A percentile compares a stretch with the other conserved stretches of the same genome.
Conservation (phyloP, 139 green algal species). For the Chlamydomonas eustigma region DNA sequence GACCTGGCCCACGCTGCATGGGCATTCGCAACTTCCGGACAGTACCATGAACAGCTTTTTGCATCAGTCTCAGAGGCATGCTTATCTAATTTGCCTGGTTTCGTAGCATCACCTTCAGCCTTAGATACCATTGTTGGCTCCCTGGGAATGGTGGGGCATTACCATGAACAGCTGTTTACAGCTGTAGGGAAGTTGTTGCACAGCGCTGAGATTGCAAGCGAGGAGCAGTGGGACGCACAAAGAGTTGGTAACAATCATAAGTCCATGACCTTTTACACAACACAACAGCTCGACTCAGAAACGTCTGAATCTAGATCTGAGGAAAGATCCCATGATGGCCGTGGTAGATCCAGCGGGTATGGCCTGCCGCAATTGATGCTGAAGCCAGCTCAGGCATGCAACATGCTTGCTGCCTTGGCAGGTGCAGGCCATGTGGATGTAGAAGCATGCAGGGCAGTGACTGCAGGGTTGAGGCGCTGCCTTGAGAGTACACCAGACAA, state of each 20-base stretch:
- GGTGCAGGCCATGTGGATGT: neutral
- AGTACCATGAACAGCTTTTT: slow-evolving; percentile 14
- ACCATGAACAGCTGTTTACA: neutral
- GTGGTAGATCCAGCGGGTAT: no score
- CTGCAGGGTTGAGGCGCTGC: neutral
- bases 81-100: neutral
- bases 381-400: neutral
- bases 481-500: neutral
- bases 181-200: neutral
- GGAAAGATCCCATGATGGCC: no score
- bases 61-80: slow-evolving; percentile 7
- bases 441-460: neutral
- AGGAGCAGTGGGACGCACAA: no score
- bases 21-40: neutral
- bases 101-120: neutral
- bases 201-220: no score
- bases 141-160: neutral
- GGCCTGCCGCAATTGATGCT: neutral
- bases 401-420: neutral
- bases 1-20: slow-evolving; percentile 14
- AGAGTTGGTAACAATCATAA: no score
- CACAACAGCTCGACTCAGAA: no score
- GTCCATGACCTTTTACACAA: no score
- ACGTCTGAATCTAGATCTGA: no score
- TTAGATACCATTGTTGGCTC: slow-evolving; percentile 2